Base-by-base conservation (phyloP, 768 basidiomycete species). In the Pleurotus tuber-regium region DNA sequence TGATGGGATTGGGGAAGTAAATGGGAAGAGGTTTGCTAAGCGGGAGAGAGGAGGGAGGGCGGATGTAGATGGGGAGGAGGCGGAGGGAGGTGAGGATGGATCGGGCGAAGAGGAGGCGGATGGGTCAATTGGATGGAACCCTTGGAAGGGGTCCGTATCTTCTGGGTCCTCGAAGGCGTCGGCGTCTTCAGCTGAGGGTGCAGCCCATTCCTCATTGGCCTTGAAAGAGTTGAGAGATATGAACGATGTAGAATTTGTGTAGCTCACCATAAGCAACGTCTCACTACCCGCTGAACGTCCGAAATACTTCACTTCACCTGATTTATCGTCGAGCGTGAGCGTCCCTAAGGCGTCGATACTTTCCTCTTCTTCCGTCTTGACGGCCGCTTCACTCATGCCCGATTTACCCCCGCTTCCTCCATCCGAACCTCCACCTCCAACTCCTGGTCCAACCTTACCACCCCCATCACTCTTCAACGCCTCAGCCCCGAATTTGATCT, bases 241-340 rank as follows among this genome's bases (percentile, higher is more conserved):
- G 4, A 36, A n/a, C 8, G 5, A 29, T 5, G n/a, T 0, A 12
- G n/a, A 30, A 25, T 39, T 7, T 2, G 21, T 28, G 6, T 5
- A 50, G 25, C 41, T 25, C 36, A 33, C 30, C 19, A 50, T 23
- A 21, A 48, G 44, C 56, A 65, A 38, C 43, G 79, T 76, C 70
- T 85, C 83, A n/a, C 81, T 77, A 2, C 83, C 83, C 30, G 81
- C 84, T 7, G 81, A 81, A 23, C 80, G 70, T 14, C 85, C 85
- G 57, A 84, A 83, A 59, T 84, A 87, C 57, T 79, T 82, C 51
- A 80, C 72, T 51, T 80, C 73, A 14, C 84, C 85, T 11, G 79
- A 73, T 24, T 48, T 48, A 46, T 80, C 80, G 24, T 77, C 78
- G 8, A 87, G 64, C 2, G 83, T 83, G 49, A 87, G 59, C 1